These are phyloP conservation scores for Punctularia strigosozonata DNA, from an alignment of 768 basidiomycete species.

Conservation along the genomic window DNA sequence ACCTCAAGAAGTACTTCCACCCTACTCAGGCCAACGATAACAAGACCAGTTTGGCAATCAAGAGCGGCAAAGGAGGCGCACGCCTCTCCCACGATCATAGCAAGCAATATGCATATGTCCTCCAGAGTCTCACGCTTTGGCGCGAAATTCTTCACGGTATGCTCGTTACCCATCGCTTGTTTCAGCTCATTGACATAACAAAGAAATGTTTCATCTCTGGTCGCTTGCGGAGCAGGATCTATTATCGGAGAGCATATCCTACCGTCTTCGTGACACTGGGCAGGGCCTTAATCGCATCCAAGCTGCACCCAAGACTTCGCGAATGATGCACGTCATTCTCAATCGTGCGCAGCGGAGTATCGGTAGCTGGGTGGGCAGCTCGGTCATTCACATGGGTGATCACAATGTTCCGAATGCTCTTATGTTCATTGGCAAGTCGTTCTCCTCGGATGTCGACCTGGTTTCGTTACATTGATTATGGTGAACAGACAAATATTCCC, in stretches of 20 bases:
- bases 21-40: conserved; percentile 54
- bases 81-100: conserved; percentile 75
- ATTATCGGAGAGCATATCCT: conserved; percentile 60
- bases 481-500: conserved; percentile 68
- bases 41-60: conserved; percentile 64
- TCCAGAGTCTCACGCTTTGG: conserved; percentile 83
- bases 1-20: conserved; percentile 69
- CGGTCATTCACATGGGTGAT: conserved; percentile 85
- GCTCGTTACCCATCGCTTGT: not conserved
- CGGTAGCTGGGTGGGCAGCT: conserved; percentile 77
- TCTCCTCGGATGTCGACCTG: not conserved
- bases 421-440: conserved; percentile 58
- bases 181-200: not conserved
- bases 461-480: not conserved
- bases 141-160: conserved; percentile 73
- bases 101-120: conserved; percentile 76
- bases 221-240: conserved; percentile 72
- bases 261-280: conserved; percentile 79
- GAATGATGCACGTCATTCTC: conserved; percentile 81
- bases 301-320: conserved; percentile 77
- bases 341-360: conserved; percentile 74
- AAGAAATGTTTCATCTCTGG: conserved; percentile 87
- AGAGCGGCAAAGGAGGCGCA: conserved; percentile 71
- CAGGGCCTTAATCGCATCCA: conserved; percentile 89
- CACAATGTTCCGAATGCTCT: conserved; percentile 76